phyloP scores from a whole-genome alignment of 345 rosid genomes.

The Hibiscus mutabilis region DNA sequence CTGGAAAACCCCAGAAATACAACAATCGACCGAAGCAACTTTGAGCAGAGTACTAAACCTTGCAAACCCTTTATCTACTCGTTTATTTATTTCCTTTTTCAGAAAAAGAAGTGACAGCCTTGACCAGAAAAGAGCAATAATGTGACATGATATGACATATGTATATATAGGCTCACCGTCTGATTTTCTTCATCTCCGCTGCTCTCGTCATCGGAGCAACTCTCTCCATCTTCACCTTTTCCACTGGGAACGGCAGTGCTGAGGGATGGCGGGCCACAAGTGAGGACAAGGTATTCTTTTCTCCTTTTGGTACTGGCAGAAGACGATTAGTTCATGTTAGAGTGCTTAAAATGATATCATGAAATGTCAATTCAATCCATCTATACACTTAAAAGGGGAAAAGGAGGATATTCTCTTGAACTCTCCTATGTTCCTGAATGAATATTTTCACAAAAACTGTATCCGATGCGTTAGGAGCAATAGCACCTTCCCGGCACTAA shows the following conservation, averaged over 20 bases:
- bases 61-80: neutral
- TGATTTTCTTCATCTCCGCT: conserved; percentile 58
- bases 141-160: neutral
- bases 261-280: conserved; percentile 65
- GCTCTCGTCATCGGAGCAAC: conserved; percentile 59
- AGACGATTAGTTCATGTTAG: neutral
- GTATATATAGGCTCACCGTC: conserved; percentile 31
- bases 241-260: conserved; percentile 40
- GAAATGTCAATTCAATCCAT: too few relatives aligned
- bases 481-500: neutral
- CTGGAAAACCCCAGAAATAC: conserved; percentile 23
- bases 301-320: conserved; percentile 60
- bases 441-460: too few relatives aligned
- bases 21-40: neutral
- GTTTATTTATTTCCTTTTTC: neutral
- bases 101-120: neutral
- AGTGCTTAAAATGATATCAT: neutral
- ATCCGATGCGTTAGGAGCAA: too few relatives aligned
- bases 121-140: neutral
- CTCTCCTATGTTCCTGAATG: too few relatives aligned
- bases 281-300: conserved; percentile 82
- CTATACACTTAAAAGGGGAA: neutral
- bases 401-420: too few relatives aligned
- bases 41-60: neutral
- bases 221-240: conserved; percentile 43